These are phyloP conservation scores for Diaporthe humulicola DNA, from an alignment of 2,329 filamentous ascomycete species.

Conservation along the genomic window DNA sequence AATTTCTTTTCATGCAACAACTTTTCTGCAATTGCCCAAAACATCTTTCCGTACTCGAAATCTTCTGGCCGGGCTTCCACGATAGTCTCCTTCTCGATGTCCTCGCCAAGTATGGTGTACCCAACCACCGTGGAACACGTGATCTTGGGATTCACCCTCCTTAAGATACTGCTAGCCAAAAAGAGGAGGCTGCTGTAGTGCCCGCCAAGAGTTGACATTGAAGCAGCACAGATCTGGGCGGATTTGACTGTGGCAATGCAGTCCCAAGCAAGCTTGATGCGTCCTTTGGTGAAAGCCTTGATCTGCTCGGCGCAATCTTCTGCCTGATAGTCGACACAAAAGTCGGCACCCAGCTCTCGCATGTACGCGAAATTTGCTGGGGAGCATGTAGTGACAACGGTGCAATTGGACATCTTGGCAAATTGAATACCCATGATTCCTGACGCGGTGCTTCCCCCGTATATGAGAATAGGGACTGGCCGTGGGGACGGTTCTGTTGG, in stretches of 20 bases:
- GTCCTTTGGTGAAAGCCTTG: not conserved
- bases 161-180: not conserved
- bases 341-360: constrained; percentile 57
- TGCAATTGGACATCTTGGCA: not conserved
- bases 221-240: not conserved
- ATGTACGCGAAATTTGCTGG: constrained; percentile 57
- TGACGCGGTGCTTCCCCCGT: not conserved
- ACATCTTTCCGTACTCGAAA: not conserved
- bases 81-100: not conserved
- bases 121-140: not conserved
- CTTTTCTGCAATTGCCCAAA: not conserved
- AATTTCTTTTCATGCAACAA: not conserved
- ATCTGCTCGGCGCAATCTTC: not conserved
- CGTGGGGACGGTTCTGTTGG: not conserved
- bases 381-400: constrained; percentile 57
- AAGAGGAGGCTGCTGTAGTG: not conserved
- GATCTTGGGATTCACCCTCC: not conserved
- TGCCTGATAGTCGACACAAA: constrained; percentile 59
- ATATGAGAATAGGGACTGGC: not conserved
- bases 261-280: not conserved
- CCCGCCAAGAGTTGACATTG: not conserved
- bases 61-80: not conserved
- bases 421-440: not conserved
- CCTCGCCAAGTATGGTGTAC: not conserved
- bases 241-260: not conserved